A percentile compares a stretch with the other conserved stretches of the same genome.
These are phyloP conservation scores for Persicaria maculosa DNA, from an alignment of 148 eudicot species.

Conservation along the genomic window DNA sequence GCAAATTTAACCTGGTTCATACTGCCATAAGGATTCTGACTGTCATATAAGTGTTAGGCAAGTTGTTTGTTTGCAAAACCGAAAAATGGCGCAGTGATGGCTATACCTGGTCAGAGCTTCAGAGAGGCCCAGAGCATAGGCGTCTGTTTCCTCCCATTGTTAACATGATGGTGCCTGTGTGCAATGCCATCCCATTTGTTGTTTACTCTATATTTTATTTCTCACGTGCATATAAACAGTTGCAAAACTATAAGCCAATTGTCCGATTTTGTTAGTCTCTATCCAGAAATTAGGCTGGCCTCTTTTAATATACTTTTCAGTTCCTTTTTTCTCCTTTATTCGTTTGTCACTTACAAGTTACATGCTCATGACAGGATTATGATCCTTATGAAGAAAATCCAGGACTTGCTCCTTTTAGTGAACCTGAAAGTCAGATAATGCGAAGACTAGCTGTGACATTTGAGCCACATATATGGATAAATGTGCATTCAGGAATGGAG, in stretches of 20 bases:
- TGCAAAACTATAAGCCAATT: background rate
- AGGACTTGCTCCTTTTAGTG: conserved; percentile 85
- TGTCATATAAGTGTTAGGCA: background rate
- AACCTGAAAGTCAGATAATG: conserved; percentile 93
- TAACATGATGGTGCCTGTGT: conserved; percentile 1
- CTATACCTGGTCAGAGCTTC: background rate
- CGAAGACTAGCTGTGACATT: conserved; percentile 64
- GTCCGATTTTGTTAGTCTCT: background rate
- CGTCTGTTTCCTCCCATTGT: background rate
- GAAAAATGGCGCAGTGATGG: background rate
- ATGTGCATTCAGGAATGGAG: conserved; percentile 99
- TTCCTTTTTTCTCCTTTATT: background rate
- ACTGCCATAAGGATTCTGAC: background rate
- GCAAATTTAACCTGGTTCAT: background rate
- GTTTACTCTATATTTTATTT: background rate
- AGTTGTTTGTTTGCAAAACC: background rate
- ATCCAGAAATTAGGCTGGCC: background rate
- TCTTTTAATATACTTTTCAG: background rate
- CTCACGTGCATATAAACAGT: background rate
- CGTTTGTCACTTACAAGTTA: conserved; percentile 11
- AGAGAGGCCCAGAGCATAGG: background rate
- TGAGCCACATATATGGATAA: conserved; percentile 94
- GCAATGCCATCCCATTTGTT: background rate
- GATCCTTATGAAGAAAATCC: conserved; percentile 98
- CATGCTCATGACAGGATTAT: conserved; percentile 54